phyloP scores from a whole-genome alignment of 768 basidiomycete genomes.

The Lyophyllum shimeji region DNA sequence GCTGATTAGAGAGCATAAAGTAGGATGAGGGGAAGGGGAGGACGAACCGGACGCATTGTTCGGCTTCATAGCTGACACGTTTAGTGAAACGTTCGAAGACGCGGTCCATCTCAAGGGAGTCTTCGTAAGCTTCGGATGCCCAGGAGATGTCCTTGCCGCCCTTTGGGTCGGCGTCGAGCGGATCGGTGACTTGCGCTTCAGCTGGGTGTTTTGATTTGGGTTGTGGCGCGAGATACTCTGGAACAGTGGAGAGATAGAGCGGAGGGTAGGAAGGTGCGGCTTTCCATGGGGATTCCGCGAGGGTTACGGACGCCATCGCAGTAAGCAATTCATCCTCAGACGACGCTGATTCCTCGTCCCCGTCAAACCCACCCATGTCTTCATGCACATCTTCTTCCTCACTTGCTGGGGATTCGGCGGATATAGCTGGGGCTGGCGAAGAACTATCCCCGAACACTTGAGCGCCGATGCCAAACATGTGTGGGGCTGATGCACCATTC shows the following conservation, averaged over 20 bases:
- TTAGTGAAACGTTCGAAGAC: constrained; percentile 85
- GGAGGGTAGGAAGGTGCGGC: constrained; percentile 64
- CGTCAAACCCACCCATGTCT: constrained; percentile 31
- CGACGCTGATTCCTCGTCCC: constrained; percentile 23
- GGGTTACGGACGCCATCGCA: constrained; percentile 54
- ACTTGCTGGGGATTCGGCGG: constrained; percentile 8
- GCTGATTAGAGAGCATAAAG: neutral
- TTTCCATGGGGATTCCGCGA: constrained; percentile 66
- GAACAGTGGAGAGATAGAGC: constrained; percentile 70
- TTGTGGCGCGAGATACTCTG: constrained; percentile 69
- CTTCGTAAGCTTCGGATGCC: constrained; percentile 79
- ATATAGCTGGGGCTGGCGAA: constrained; percentile 15
- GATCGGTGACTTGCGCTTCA: constrained; percentile 43
- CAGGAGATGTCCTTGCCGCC: constrained; percentile 51
- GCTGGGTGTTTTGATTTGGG: constrained; percentile 47
- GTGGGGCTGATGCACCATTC: constrained; percentile 25
- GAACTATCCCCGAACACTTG: constrained; percentile 58
- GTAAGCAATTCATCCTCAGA: constrained; percentile 53
- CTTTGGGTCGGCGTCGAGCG: constrained; percentile 35
- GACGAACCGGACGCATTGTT: constrained; percentile 85
- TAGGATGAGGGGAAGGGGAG: neutral
- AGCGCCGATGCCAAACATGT: constrained; percentile 57
- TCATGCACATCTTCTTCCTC: constrained; percentile 24
- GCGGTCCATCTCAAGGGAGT: constrained; percentile 75
- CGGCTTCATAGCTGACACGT: constrained; percentile 65